Base-by-base conservation (phyloP, 2,329 filamentous ascomycete species). In the Exophiala phaeomuriformis region DNA sequence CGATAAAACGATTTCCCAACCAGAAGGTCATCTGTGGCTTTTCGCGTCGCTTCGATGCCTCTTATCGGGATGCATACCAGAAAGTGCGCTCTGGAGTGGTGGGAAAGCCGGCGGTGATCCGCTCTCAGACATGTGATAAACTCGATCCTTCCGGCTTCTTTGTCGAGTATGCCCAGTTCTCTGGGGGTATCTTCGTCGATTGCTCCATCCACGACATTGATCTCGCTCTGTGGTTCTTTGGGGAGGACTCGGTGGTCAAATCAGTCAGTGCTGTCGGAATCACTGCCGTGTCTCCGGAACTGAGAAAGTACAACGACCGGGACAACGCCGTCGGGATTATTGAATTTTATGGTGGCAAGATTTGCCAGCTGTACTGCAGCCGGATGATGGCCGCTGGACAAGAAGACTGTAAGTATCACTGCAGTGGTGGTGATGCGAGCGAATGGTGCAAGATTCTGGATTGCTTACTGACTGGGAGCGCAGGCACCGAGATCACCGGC, bases 201-300 rank as follows among this genome's bases (percentile, higher is more conserved):
- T 84, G 80, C 70, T 81, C 79, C 48, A 81, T 86, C 63, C 84
- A 86, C 71, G 84, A 86, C 62, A 86, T 86, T 61, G 81, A 84
- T 57, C 74, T 85, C 1, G 74, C 80, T 0, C 70, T 84, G 1
- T 84, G 81, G 80, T 84, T 79, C 71, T 82, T 83, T 63, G 79
- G 78, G 6, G 68, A 77, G 44, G 73, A 78, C 44, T 72, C 70
- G 39, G 66, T 72, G 9, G 73, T 82, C 58, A 83, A 83, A 67
- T 76, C 71, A 45, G 77, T 81, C 5, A 72, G 73, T 0, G 78
- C 79, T 0, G 68, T 77, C 1, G 81, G 81, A 6, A 78, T 82
- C 59, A 80, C 76, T 2, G 80, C 80, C 2, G 76, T 83, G 1
- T 75, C 81, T 60, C 79, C 80, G 0, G 80, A 75, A 2, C 70